These are phyloP conservation scores for Trichoderma asperelloides DNA, from an alignment of 495 filamentous ascomycete species.

Conservation along the genomic window DNA sequence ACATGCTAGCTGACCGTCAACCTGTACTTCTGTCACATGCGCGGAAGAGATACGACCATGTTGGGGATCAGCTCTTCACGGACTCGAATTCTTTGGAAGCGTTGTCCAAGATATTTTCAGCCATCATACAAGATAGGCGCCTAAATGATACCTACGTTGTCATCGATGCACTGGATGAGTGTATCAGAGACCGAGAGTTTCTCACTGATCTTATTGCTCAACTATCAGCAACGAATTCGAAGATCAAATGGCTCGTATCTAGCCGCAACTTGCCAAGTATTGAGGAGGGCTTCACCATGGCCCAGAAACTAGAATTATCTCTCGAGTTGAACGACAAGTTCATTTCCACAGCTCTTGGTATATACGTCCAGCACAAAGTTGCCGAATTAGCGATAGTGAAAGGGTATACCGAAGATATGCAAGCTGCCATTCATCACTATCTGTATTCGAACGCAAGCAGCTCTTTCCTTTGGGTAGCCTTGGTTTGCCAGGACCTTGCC, in stretches of 20 bases:
- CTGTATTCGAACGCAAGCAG: slow-evolving; percentile 15
- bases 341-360: neutral
- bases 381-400: neutral
- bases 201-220: neutral
- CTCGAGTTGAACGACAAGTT: neutral
- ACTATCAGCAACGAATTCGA: neutral
- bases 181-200: neutral
- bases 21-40: slow-evolving; percentile 24
- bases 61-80: slow-evolving; percentile 22
- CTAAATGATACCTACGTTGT: slow-evolving; percentile 8
- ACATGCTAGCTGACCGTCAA: slow-evolving; percentile 25
- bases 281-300: neutral
- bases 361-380: neutral
- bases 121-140: slow-evolving; percentile 23
- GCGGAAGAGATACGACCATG: slow-evolving; percentile 20
- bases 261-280: neutral
- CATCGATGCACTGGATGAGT: slow-evolving; percentile 28
- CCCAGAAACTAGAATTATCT: neutral
- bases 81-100: slow-evolving; percentile 23
- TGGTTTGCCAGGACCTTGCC: slow-evolving; percentile 19
- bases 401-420: neutral
- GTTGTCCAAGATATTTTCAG: slow-evolving; percentile 22
- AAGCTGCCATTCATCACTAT: neutral
- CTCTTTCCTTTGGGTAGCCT: slow-evolving; percentile 25
- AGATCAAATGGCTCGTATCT: neutral